These are phyloP conservation scores for Helichrysum umbraculigerum DNA, from an alignment of 129 eudicot species.

Conservation along the genomic window DNA sequence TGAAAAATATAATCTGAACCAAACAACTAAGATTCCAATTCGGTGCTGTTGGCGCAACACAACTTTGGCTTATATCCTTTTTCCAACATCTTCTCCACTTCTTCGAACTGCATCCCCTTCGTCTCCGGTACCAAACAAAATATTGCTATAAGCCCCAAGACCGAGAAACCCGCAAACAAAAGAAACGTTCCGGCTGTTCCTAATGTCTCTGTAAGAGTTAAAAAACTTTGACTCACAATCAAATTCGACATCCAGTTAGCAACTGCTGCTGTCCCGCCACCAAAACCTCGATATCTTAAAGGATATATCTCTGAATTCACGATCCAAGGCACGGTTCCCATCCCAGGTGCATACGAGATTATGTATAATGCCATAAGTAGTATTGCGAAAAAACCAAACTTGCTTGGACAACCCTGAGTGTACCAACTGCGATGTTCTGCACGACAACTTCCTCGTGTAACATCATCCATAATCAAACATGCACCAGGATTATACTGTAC, in stretches of 20 bases:
- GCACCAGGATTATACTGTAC: constrained; percentile 47
- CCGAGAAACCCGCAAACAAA: constrained; percentile 21
- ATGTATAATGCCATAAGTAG: constrained; percentile 13
- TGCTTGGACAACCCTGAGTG: constrained; percentile 66
- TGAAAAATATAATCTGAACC: too few relatives aligned
- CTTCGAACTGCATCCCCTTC: constrained; percentile 62
- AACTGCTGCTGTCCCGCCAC: neutral
- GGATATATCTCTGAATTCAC: constrained; percentile 9
- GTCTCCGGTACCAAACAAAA: constrained; percentile 59
- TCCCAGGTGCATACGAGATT: constrained; percentile 7
- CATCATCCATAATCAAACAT: constrained; percentile 31
- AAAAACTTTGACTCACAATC: constrained; percentile 15
- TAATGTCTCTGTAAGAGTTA: constrained; percentile 12
- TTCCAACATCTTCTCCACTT: constrained; percentile 49
- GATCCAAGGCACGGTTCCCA: constrained; percentile 22
- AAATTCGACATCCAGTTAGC: constrained; percentile 9
- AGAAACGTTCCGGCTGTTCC: constrained; percentile 24
- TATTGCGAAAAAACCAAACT: constrained; percentile 1
- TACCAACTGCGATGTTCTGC: constrained; percentile 48
- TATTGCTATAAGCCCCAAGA: constrained; percentile 38
- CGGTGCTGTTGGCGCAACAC: neutral
- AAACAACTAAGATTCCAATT: neutral
- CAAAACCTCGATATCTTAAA: neutral
- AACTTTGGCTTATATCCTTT: constrained; percentile 8
- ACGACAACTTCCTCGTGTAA: constrained; percentile 28